Conservation (phyloP, 1,139 yeast genomes). For the Lodderomyces pseudojiufengensis region DNA sequence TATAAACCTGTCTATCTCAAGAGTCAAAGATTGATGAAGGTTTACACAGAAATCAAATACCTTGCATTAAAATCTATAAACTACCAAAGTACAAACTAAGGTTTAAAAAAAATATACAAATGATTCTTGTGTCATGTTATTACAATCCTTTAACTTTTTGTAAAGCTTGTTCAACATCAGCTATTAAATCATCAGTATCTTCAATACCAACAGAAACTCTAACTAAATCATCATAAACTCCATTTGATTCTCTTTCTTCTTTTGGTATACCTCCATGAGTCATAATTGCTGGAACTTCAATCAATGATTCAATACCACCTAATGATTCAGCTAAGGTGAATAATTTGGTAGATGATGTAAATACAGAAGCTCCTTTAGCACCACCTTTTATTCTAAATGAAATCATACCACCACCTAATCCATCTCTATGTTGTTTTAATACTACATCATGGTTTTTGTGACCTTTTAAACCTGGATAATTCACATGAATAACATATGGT, state of each 20-base stretch:
- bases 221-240: slow-evolving; percentile 78
- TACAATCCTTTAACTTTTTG: slow-evolving; percentile 16
- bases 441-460: slow-evolving; percentile 66
- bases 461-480: slow-evolving; percentile 76
- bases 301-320: slow-evolving; percentile 84
- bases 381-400: slow-evolving; percentile 86
- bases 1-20: too few relatives aligned
- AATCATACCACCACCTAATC: slow-evolving; percentile 89
- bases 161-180: slow-evolving; percentile 72
- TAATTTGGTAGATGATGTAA: slow-evolving; percentile 69
- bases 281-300: slow-evolving; percentile 90
- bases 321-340: slow-evolving; percentile 87
- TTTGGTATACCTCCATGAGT: slow-evolving; percentile 90
- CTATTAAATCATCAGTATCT: slow-evolving; percentile 71
- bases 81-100: too few relatives aligned
- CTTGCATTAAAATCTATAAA: too few relatives aligned
- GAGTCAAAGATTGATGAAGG: too few relatives aligned
- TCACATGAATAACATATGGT: slow-evolving; percentile 52
- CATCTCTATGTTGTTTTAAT: slow-evolving; percentile 73
- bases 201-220: slow-evolving; percentile 88
- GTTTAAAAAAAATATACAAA: too few relatives aligned
- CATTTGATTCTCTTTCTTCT: slow-evolving; percentile 74
- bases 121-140: too few relatives aligned
- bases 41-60: too few relatives aligned
- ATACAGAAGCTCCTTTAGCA: slow-evolving; percentile 67